Evolutionary conservation across 345 rosid species (phyloP).

Genomic region (Lumnitzera racemosa): DNA sequence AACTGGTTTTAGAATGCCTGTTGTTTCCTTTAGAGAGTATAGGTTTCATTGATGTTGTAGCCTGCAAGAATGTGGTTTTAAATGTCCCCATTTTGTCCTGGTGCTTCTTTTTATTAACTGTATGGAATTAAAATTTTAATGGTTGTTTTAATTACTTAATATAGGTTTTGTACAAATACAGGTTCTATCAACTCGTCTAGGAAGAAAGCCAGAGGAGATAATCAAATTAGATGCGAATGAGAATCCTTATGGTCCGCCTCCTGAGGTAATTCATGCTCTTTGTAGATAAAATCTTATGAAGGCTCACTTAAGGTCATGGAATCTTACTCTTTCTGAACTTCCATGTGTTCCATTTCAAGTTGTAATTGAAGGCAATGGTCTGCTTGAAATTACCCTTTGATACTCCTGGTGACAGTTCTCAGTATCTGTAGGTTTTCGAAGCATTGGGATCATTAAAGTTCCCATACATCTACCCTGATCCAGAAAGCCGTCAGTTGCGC

Average conservation of each 20-base stretch:
- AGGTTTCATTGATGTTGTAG: too few species aligned
- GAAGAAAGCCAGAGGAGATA: constrained; percentile 93
- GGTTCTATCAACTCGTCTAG: constrained; percentile 75
- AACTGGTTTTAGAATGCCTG: too few species aligned
- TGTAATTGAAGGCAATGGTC: not conserved
- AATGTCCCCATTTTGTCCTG: not conserved
- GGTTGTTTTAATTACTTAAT: not conserved
- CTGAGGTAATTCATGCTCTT: constrained; percentile 59
- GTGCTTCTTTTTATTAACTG: not conserved
- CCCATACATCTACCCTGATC: constrained; percentile 88
- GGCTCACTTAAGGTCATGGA: too few species aligned
- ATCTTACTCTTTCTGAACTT: too few species aligned
- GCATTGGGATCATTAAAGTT: constrained; percentile 83
- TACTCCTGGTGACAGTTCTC: constrained; percentile 18
- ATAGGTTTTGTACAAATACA: constrained; percentile 11
- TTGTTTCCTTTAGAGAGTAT: too few species aligned
- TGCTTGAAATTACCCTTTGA: constrained; percentile 5
- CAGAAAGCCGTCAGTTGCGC: constrained; percentile 72
- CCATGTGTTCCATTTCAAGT: not conserved
- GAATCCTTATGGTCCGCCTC: constrained; percentile 99
- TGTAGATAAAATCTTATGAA: not conserved
- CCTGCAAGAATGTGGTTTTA: not conserved
- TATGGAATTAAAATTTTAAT: not conserved
- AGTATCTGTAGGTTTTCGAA: constrained; percentile 72
- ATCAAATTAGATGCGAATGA: constrained; percentile 97